Base-by-base conservation (phyloP, 345 rosid genomes). In the Noccaea bulbosa region DNA sequence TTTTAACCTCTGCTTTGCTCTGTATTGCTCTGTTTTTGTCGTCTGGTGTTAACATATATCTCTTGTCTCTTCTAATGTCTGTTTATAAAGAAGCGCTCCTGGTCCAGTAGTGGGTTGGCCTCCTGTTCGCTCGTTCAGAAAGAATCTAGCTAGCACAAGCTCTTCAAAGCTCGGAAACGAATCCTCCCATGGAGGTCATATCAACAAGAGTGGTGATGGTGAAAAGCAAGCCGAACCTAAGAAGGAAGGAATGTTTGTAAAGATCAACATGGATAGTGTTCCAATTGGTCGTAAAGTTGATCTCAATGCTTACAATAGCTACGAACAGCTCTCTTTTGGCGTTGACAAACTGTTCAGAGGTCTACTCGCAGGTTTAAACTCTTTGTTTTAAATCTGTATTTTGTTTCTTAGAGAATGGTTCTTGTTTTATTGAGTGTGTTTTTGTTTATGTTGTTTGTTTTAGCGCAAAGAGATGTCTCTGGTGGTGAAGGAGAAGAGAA, bases 91-190 rank as follows among this genome's bases (percentile, higher is more conserved):
- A 80, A 83, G 86, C 52, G 98, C 98, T 57, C 92, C 98, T 70
- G 92, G 89, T 76, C 88, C 98, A 74, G 94, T 95, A 4, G 98
- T 95, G 33, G 99, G 99, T 35, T 95, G 99, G 98, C 99, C 99
- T 61, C 99, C 99, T 62, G 84, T 95, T 70, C 90, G 99, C 20
- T 87, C 98, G 8, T 88, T 83, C 45, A 85, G 98, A 88, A 95
- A 85, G 86, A 95, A 95, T 70, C 88, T 95, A 65, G 89, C 93
- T 48, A 77, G 77, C 80, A 67, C 76, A 82, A 84, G 88, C 75
- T 81, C 86, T 50, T 79, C 92, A 45, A 92, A 92, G 67, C 79
- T 72, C 8, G 63, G 79, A 56, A 60, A 77, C 58, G 93, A 83
- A 48, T 80, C 96, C 24, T 32, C 74, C 10, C 82, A 57, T 41